phyloP scores from a whole-genome alignment of 169 alveolate genomes.

The Babesia sp. region DNA sequence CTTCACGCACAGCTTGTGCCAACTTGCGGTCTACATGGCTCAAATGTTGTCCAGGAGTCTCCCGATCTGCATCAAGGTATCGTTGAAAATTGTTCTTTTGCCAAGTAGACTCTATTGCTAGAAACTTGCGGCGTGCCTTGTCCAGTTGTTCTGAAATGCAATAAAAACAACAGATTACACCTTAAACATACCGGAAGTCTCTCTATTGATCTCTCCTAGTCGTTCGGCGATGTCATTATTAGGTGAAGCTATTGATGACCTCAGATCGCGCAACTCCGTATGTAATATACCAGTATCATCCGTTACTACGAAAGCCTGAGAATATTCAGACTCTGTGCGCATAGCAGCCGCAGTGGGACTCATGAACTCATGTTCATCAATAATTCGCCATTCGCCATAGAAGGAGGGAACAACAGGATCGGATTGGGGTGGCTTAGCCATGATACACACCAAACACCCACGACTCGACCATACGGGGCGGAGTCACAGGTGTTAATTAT shows the following conservation, averaged over 20 bases:
- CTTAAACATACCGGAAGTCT: conserved; percentile 42
- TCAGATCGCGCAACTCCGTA: conserved; percentile 32
- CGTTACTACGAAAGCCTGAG: conserved; percentile 7
- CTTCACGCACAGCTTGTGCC: conserved; percentile 66
- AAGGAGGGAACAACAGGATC: conserved; percentile 5
- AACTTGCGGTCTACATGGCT: conserved; percentile 45
- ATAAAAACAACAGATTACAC: neutral
- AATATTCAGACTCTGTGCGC: conserved; percentile 16
- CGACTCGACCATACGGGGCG: neutral
- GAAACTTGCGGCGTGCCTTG: conserved; percentile 38
- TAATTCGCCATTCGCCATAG: conserved; percentile 59
- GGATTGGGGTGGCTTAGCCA: conserved; percentile 11
- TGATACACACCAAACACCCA: conserved; percentile 3
- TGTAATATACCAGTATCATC: neutral
- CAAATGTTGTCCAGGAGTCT: neutral
- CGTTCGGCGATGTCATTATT: conserved; percentile 19
- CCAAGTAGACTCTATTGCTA: conserved; percentile 49
- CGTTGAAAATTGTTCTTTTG: conserved; percentile 22
- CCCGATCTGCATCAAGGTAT: conserved; percentile 7
- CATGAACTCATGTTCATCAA: conserved; percentile 52
- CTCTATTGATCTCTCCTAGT: conserved; percentile 43
- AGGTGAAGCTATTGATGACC: conserved; percentile 23
- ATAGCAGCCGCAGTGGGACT: conserved; percentile 21
- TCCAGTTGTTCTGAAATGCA: conserved; percentile 42
- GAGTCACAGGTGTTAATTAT: neutral